Base-by-base conservation (phyloP, 1,139 yeast species). In the Diutina sp. region DNA sequence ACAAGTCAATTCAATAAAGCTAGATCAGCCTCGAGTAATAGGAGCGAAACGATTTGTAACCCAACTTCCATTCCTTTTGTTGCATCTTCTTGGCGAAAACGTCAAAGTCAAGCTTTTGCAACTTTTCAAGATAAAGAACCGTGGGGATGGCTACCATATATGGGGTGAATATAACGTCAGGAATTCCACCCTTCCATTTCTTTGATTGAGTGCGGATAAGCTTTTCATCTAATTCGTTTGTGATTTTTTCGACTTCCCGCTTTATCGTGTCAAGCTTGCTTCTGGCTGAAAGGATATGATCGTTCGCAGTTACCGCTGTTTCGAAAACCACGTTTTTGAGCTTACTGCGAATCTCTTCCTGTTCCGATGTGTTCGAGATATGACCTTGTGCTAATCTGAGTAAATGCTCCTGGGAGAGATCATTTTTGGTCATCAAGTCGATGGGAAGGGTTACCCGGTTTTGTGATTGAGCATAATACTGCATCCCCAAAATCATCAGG, bases 291-390 rank as follows among this genome's bases (percentile, higher is more conserved):
- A 88, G 67, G 16, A 89, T 67, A 67, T 89, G 96, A 67, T 89
- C 96, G 69, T 89, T 88, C 1, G 96, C 95, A 1, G 79, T 71
- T 1, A 85, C 79, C 1, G 95, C 89, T 0, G 87, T 80, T 56
- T 85, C 90, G 63, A 79, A 89, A 0, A 87, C 76, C 11, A 84
- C 82, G 63, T 85, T 83, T 59, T 80, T 77, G 58, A 88, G 66
- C 61, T 71, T 70, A 14, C 73, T 74, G 35, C 72, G 62, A 11
- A 71, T 63, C 7, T 64, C 76, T 18, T 62, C 62, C 1, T 65
- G 64, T 6, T 67, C 66, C 0, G 58, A 58, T 18, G 64, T 65
- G 11, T 65, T 69, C 3, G 63, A 61, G 25, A 71, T 60, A 61
- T 79, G 79, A 3, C 83, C 81, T 61, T 78, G 82, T 28, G 75